Conservation (phyloP, 192 early-diverging fungal genomes). For the Coemansia sp. region DNA sequence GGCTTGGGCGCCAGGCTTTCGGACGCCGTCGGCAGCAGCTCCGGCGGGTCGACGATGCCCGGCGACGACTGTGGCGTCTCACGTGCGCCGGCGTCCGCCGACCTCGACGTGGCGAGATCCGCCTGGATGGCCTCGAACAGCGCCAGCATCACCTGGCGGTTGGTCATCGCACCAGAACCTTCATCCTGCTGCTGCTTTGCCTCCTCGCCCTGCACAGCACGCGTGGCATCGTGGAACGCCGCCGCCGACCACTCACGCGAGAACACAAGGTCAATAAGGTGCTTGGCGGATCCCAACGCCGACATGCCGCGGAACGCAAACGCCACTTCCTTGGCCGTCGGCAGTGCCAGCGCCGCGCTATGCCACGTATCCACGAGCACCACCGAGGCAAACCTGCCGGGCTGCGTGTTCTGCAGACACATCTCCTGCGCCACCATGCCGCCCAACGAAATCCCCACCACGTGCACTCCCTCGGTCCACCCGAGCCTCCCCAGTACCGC, state of each 20-base stretch:
- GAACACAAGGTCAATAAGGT: constrained; percentile 43
- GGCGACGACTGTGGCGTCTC: neutral
- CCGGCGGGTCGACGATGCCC: neutral
- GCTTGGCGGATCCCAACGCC: constrained; percentile 28
- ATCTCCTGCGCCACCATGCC: constrained; percentile 85
- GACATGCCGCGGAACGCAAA: constrained; percentile 48
- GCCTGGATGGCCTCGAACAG: constrained; percentile 34
- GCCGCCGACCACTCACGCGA: constrained; percentile 29
- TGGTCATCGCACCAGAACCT: constrained; percentile 8
- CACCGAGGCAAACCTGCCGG: constrained; percentile 24
- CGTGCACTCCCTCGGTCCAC: constrained; percentile 67
- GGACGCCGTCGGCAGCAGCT: neutral
- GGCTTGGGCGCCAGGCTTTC: neutral
- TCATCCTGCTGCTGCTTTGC: neutral
- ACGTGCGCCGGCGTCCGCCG: neutral
- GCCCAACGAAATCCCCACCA: constrained; percentile 84
- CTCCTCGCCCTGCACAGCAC: neutral
- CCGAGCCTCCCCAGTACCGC: constrained; percentile 69
- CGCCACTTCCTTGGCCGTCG: constrained; percentile 39
- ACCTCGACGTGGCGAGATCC: constrained; percentile 13
- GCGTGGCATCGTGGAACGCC: constrained; percentile 18
- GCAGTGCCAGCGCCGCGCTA: constrained; percentile 36
- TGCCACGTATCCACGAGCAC: constrained; percentile 49
- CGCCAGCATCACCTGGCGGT: constrained; percentile 20
- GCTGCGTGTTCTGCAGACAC: constrained; percentile 26